A percentile compares a stretch with the other conserved stretches of the same genome.
These are phyloP conservation scores for Penicillium malachiteum DNA, from an alignment of 495 filamentous ascomycete species.

Conservation along the genomic window DNA sequence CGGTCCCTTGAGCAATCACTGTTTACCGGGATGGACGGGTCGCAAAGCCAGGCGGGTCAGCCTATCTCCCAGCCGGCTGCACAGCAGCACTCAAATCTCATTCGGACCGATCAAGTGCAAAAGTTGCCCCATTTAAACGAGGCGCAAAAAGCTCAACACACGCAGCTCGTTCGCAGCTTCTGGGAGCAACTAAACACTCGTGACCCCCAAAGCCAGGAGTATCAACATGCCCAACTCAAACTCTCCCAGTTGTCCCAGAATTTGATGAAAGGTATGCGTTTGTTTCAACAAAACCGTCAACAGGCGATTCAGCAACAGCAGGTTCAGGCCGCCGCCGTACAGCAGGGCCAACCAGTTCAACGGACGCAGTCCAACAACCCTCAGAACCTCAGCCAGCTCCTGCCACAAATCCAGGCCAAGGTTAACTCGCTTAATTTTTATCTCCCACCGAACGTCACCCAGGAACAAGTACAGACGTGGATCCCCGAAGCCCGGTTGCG, in stretches of 20 bases:
- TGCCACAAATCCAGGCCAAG: conserved; percentile 46
- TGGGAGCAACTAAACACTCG: conserved; percentile 61
- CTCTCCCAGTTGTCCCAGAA: conserved; percentile 64
- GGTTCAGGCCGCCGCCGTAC: background rate
- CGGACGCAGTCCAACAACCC: conserved; percentile 42
- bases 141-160: conserved; percentile 66
- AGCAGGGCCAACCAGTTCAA: conserved; percentile 35
- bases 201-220: conserved; percentile 53
- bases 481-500: conserved; percentile 51
- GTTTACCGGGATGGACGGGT: conserved; percentile 34
- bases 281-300: conserved; percentile 45
- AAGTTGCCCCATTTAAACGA: conserved; percentile 52
- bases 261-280: conserved; percentile 57
- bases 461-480: conserved; percentile 49
- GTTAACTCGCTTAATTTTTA: conserved; percentile 47
- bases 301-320: conserved; percentile 36
- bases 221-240: conserved; percentile 61
- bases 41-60: conserved; percentile 33
- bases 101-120: conserved; percentile 52
- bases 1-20: background rate
- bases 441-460: conserved; percentile 47
- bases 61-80: conserved; percentile 33
- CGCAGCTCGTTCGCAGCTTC: conserved; percentile 58
- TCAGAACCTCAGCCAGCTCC: conserved; percentile 39
- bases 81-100: conserved; percentile 48